These are phyloP conservation scores for Zygoascus ofunaensis DNA, from an alignment of 805 yeast species.

Conservation along the genomic window DNA sequence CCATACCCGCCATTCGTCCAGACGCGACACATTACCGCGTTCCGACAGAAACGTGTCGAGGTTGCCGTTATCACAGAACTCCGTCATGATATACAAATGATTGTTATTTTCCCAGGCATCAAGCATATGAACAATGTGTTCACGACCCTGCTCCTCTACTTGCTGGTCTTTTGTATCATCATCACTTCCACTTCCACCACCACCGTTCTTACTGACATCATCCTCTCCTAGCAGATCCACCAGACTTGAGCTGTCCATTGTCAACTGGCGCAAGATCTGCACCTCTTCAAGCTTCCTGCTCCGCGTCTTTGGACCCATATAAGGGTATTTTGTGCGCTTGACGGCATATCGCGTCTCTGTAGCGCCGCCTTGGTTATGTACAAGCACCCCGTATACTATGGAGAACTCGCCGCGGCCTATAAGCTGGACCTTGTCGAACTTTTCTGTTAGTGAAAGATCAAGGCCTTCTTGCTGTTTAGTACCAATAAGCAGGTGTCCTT, in stretches of 20 bases:
- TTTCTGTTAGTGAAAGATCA: constrained; percentile 31
- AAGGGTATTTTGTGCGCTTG: constrained; percentile 67
- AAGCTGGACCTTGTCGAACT: constrained; percentile 57
- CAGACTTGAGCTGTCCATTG: constrained; percentile 1
- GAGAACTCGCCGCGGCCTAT: constrained; percentile 89
- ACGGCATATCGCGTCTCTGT: constrained; percentile 59
- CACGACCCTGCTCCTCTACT: constrained; percentile 47
- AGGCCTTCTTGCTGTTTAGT: constrained; percentile 8
- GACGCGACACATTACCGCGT: constrained; percentile 60
- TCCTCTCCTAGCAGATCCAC: not conserved
- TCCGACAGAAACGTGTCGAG: constrained; percentile 71
- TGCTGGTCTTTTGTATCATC: constrained; percentile 26
- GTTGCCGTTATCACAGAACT: constrained; percentile 90
- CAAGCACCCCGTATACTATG: constrained; percentile 62
- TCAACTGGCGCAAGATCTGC: constrained; percentile 40
- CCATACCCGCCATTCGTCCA: constrained; percentile 98
- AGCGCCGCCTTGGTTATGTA: constrained; percentile 3
- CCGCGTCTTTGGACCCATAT: constrained; percentile 50
- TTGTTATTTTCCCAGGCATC: constrained; percentile 76
- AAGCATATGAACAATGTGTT: constrained; percentile 65
- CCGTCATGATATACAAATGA: constrained; percentile 84
- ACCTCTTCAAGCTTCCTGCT: constrained; percentile 65
- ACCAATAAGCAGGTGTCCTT: constrained; percentile 5
- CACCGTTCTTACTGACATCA: constrained; percentile 2
- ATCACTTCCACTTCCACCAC: not conserved